Evolutionary conservation across 257 asterid genomes (phyloP), one percentile per base, ranked within the genome.

Genomic region (Perilla frutescens): DNA sequence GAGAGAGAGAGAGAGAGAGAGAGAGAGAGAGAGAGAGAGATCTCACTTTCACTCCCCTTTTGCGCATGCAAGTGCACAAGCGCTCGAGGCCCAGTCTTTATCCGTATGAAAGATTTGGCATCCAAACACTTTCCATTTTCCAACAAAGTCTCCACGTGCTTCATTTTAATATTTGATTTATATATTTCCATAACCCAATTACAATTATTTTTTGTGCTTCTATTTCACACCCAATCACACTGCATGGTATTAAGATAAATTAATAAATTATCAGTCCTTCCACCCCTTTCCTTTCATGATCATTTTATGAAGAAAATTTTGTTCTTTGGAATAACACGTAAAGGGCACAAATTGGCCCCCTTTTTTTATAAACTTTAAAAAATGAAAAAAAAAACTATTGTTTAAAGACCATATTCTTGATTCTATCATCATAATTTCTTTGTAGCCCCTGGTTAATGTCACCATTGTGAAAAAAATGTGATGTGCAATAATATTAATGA

Each of bases 91-190:
- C 68, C 36, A 15, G 32, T 15, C 64, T 8, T 12, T 70, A 79
- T 63, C 84, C 75, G n/a, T 12, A 14, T 11, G 44, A 72, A 71
- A 76, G 81, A 72, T 76, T 80, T 80, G 79, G 78, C 80, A 77
- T 77, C 77, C 65, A 53, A 72, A 34, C 74, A 66, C 77, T 63
- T 64, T 53, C 50, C 74, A 66, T 73, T 63, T 64, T 53, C 50
- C 26, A 26, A 26, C 20, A 10, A 37, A 47, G 15, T 73, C 45
- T 59, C 20, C 79, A 74, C 80, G 80, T 70, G 80, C 44, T 57
- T 58, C 66, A 48, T 71, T 71, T 34, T 61, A 36, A 29, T 31
- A 41, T 56, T 2, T 15, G 0, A 3, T 57, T 11, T 45, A 6
- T 40, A 14, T 36, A 10, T 64, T 9, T 8, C n/a, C 61, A 31